These are phyloP conservation scores for Royoungia palumana DNA, from an alignment of 768 basidiomycete species.

Conservation along the genomic window DNA sequence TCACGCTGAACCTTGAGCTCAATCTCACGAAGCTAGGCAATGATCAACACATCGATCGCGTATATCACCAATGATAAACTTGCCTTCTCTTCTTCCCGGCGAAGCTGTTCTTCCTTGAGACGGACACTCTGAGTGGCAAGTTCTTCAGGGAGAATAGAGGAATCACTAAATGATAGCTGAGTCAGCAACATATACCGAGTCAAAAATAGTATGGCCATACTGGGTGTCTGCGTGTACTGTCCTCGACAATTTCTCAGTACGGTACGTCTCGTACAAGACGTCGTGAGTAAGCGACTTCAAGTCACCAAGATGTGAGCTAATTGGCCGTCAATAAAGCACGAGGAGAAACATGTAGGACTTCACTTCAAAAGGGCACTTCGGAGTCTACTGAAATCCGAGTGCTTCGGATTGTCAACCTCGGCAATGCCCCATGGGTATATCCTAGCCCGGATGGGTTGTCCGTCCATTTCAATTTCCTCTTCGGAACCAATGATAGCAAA, in stretches of 20 bases:
- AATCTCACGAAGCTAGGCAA: constrained; percentile 82
- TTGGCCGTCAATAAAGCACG: constrained; percentile 7
- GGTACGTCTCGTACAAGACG: constrained; percentile 92
- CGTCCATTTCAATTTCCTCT: constrained; percentile 92
- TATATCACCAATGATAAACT: constrained; percentile 1
- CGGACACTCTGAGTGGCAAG: constrained; percentile 95
- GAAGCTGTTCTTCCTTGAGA: constrained; percentile 98
- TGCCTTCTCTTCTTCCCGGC: constrained; percentile 94
- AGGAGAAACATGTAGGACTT: constrained; percentile 12
- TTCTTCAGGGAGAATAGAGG: constrained; percentile 93
- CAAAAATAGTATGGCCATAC: constrained; percentile 35
- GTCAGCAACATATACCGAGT: constrained; percentile 23
- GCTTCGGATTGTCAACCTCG: constrained; percentile 98
- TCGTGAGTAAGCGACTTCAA: constrained; percentile 94
- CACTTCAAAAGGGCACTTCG: constrained; percentile 89
- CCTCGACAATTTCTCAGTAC: constrained; percentile 94
- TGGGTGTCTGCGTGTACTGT: constrained; percentile 79
- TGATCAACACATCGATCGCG: constrained; percentile 10
- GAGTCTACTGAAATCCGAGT: constrained; percentile 96
- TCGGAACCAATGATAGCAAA: constrained; percentile 98
- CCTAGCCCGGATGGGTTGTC: constrained; percentile 86
- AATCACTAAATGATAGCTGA: constrained; percentile 49
- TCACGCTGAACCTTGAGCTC: constrained; percentile 98
- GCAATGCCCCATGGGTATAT: constrained; percentile 99
- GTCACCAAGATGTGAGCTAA: constrained; percentile 90